Conservation (phyloP, 805 yeast species). For the Tetrapisispora iriomotensis region DNA sequence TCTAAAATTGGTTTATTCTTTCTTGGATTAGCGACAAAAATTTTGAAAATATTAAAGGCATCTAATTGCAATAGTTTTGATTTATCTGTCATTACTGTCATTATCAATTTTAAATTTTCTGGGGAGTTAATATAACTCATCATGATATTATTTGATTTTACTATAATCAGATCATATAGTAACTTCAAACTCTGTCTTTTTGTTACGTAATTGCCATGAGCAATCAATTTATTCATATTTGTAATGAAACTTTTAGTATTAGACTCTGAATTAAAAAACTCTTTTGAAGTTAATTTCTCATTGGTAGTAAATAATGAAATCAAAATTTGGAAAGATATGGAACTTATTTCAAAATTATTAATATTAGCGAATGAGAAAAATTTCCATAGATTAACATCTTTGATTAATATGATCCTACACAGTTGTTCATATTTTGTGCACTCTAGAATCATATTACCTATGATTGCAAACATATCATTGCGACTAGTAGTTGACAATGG, state of each 20-base stretch:
- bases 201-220: conserved; percentile 78
- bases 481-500: conserved; percentile 5
- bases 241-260: conserved; percentile 51
- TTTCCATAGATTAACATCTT: conserved; percentile 64
- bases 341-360: conserved; percentile 78
- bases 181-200: conserved; percentile 82
- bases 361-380: conserved; percentile 68
- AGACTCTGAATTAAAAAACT: conserved; percentile 44
- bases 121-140: conserved; percentile 69
- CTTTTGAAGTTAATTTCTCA: conserved; percentile 51
- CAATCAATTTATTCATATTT: conserved; percentile 58
- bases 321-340: conserved; percentile 77
- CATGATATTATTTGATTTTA: conserved; percentile 63
- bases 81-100: conserved; percentile 80
- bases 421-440: conserved; percentile 71
- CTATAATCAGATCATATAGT: conserved; percentile 59
- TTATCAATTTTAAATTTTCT: conserved; percentile 73
- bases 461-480: conserved; percentile 55
- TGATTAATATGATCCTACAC: conserved; percentile 43
- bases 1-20: conserved; percentile 73
- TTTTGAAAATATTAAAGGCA: conserved; percentile 87
- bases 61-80: conserved; percentile 83
- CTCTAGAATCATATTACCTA: conserved; percentile 76
- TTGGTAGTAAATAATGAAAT: conserved; percentile 61
- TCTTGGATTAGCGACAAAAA: conserved; percentile 92